Evolutionary conservation across 768 basidiomycete genomes (phyloP).

Genomic region (Boletus subcaerulescens): DNA sequence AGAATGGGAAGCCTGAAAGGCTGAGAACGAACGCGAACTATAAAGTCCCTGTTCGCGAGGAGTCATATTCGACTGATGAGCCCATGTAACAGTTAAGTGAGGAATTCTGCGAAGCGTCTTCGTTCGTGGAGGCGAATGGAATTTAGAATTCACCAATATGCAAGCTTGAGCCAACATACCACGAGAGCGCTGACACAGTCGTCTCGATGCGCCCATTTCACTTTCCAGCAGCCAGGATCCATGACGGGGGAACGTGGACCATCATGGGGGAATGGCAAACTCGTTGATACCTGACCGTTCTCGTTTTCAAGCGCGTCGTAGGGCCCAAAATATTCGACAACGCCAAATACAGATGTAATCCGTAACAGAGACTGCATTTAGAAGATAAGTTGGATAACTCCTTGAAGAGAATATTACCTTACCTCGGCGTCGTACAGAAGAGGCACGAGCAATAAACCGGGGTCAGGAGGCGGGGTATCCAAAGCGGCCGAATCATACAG

Average conservation of each 20-base stretch:
- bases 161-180: constrained; percentile 38
- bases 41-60: constrained; percentile 17
- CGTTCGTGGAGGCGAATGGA: not conserved
- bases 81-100: constrained; percentile 76
- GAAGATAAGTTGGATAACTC: constrained; percentile 4
- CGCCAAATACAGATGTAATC: constrained; percentile 60
- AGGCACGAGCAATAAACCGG: constrained; percentile 50
- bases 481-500: constrained; percentile 58
- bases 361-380: constrained; percentile 45
- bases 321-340: constrained; percentile 52
- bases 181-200: constrained; percentile 71
- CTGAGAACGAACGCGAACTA: constrained; percentile 9
- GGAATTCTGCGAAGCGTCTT: constrained; percentile 70
- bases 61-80: constrained; percentile 52
- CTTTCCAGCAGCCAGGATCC: constrained; percentile 65
- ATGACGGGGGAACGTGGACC: constrained; percentile 52
- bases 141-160: constrained; percentile 2
- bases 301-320: constrained; percentile 25
- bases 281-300: constrained; percentile 14
- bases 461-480: constrained; percentile 9
- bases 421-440: constrained; percentile 61
- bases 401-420: constrained; percentile 11
- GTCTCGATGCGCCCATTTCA: constrained; percentile 77
- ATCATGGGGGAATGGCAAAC: constrained; percentile 52
- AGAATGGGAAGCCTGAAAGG: constrained; percentile 5